Evolutionary conservation across 306 rosid species (phyloP).

Genomic region (Cicer pinnatifidum): DNA sequence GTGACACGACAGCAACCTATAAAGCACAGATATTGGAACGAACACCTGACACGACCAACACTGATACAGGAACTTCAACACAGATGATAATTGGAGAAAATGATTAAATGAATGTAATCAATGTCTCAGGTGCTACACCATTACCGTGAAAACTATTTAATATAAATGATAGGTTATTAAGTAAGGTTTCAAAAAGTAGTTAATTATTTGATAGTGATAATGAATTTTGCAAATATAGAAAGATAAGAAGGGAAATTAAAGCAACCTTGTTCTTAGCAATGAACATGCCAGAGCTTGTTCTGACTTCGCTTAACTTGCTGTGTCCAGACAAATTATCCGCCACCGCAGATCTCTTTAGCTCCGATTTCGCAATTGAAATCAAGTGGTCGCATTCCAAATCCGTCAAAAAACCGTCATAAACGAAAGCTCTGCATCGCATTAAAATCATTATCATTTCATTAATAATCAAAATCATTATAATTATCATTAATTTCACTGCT

Average conservation of each 20-base stretch:
- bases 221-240: not conserved
- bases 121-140: too few species aligned
- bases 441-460: not conserved
- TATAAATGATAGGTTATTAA: not conserved
- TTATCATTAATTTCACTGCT: not conserved
- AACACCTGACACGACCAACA: too few species aligned
- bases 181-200: conserved; percentile 9
- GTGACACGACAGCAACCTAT: too few species aligned
- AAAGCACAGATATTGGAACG: too few species aligned
- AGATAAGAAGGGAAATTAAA: not conserved
- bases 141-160: not conserved
- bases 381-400: conserved; percentile 90
- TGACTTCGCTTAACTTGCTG: conserved; percentile 74
- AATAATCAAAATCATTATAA: not conserved
- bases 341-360: conserved; percentile 90
- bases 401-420: conserved; percentile 77
- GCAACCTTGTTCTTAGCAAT: conserved; percentile 80
- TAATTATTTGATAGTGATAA: conserved; percentile 1
- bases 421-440: conserved; percentile 71
- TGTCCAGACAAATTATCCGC: conserved; percentile 78
- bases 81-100: too few species aligned
- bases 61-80: too few species aligned
- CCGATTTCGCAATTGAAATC: conserved; percentile 82
- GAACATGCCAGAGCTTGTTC: conserved; percentile 97
- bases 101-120: too few species aligned